Conservation (phyloP, 1,284 basidiomycete genomes). For the Microbotryum scabiosae region DNA sequence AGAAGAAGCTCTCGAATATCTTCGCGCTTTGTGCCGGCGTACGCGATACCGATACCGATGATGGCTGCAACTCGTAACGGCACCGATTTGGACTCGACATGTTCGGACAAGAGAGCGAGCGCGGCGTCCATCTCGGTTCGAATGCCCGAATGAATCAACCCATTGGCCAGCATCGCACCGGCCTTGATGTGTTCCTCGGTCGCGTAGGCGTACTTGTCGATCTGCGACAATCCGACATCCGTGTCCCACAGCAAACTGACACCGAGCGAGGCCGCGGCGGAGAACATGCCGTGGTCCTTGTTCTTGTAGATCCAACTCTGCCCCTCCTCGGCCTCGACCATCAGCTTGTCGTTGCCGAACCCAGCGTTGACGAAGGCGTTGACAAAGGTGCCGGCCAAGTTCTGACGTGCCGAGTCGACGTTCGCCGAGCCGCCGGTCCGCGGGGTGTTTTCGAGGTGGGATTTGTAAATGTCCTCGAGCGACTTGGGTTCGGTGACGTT, state of each 20-base stretch:
- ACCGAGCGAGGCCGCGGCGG: conserved; percentile 88
- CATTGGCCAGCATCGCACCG: conserved; percentile 89
- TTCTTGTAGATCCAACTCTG: conserved; percentile 99
- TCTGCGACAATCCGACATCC: conserved; percentile 83
- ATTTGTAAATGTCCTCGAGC: conserved; percentile 96
- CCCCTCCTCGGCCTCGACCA: conserved; percentile 92
- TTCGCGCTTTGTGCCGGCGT: conserved; percentile 83
- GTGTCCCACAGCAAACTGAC: conserved; percentile 94
- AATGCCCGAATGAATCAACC: conserved; percentile 81
- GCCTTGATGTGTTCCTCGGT: conserved; percentile 96
- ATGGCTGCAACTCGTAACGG: conserved; percentile 80
- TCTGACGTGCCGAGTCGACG: conserved; percentile 88
- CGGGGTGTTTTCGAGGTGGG: conserved; percentile 76
- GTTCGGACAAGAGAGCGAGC: conserved; percentile 80
- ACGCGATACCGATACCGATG: conserved; percentile 82
- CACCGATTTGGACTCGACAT: conserved; percentile 79
- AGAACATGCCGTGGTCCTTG: conserved; percentile 97
- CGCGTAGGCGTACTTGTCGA: conserved; percentile 97
- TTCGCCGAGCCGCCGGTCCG: conserved; percentile 52
- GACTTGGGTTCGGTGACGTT: conserved; percentile 83
- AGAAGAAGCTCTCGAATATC: conserved; percentile 71
- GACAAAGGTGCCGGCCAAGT: conserved; percentile 93
- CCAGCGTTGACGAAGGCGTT: conserved; percentile 99
- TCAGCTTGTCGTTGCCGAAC: conserved; percentile 96
- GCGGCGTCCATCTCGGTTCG: conserved; percentile 91